A percentile compares a stretch with the other conserved stretches of the same genome.
phyloP scores from a whole-genome alignment of 2,329 filamentous ascomycete genomes.

The Pyrenochaeta sp. region DNA sequence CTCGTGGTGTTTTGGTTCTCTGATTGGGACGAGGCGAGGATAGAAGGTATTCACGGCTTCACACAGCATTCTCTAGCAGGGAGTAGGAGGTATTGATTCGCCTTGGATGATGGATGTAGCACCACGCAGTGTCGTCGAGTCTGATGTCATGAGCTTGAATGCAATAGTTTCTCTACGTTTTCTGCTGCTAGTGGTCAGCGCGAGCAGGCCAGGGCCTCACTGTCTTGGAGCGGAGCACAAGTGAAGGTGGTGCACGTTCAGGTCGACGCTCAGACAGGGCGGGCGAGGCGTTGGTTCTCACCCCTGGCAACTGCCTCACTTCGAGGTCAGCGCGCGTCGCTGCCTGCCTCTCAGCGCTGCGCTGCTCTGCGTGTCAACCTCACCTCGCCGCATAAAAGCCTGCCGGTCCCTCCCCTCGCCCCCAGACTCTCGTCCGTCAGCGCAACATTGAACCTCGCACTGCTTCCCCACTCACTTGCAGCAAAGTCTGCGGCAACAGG shows the following conservation, averaged over 20 bases:
- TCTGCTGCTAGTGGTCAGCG: neutral
- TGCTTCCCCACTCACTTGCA: constrained; percentile 31
- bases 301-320: constrained; percentile 26
- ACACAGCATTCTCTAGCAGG: constrained; percentile 26
- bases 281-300: constrained; percentile 11
- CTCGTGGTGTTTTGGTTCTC: constrained; percentile 22
- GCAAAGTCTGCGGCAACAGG: constrained; percentile 19
- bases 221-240: constrained; percentile 3
- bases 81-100: constrained; percentile 19
- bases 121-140: no score
- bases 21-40: neutral
- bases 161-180: neutral
- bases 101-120: constrained; percentile 8
- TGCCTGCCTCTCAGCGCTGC: constrained; percentile 13
- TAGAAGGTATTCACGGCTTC: constrained; percentile 10
- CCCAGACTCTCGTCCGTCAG: constrained; percentile 5
- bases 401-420: constrained; percentile 2
- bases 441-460: constrained; percentile 5
- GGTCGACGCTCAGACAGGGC: constrained; percentile 16
- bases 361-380: neutral
- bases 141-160: neutral
- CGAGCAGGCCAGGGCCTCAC: constrained; percentile 1
- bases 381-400: no score
- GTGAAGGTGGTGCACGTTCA: constrained; percentile 12
- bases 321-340: constrained; percentile 3